Evolutionary conservation across 306 rosid genomes (phyloP).

Genomic region (Pterocarpus santalinus): DNA sequence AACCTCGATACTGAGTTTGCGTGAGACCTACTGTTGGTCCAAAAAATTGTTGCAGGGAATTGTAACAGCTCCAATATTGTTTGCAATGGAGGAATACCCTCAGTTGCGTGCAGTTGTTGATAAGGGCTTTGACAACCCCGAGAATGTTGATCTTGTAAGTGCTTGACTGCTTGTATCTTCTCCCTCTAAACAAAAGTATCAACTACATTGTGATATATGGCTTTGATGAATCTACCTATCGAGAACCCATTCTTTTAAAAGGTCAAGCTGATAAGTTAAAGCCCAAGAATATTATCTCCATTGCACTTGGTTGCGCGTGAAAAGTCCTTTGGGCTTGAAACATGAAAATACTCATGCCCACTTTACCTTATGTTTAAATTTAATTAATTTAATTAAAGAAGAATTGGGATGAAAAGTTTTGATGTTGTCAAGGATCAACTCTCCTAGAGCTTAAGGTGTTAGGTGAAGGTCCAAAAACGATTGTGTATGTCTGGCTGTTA

Average conservation of each 20-base stretch:
- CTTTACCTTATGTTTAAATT: no score
- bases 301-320: not conserved
- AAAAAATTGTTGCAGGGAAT: constrained; percentile 74
- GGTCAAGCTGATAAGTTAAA: not conserved
- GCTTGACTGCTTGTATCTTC: constrained; percentile 35
- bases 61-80: constrained; percentile 89
- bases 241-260: no score
- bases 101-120: constrained; percentile 60
- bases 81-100: constrained; percentile 97
- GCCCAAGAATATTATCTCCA: not conserved
- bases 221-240: not conserved
- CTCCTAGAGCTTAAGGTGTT: not conserved
- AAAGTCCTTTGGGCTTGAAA: not conserved
- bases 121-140: constrained; percentile 22
- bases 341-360: not conserved
- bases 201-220: not conserved
- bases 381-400: no score
- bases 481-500: no score
- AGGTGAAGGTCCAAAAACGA: no score
- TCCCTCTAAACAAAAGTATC: not conserved
- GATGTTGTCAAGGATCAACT: not conserved
- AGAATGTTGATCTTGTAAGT: constrained; percentile 81
- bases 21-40: constrained; percentile 5
- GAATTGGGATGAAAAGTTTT: not conserved
- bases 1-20: not conserved